These are phyloP conservation scores for Lathyrus tuberosus DNA, from an alignment of 306 rosid species.

Conservation along the genomic window DNA sequence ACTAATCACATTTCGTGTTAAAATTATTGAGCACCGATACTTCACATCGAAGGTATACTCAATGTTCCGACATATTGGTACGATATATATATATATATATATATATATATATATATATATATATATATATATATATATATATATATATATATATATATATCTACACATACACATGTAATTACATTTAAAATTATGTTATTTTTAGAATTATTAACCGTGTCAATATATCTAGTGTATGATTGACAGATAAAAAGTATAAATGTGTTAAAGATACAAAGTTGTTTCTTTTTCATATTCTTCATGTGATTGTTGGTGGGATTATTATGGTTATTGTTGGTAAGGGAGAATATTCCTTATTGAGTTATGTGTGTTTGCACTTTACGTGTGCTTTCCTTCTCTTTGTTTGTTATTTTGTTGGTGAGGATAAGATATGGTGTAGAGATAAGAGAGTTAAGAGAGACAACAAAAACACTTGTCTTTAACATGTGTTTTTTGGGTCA, in stretches of 20 bases:
- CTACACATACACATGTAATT: neutral
- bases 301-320: constrained; percentile 20
- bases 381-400: constrained; percentile 10
- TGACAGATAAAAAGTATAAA: neutral
- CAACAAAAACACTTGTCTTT: constrained; percentile 30
- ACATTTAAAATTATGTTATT: neutral
- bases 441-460: neutral
- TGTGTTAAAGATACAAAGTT: neutral
- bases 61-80: neutral
- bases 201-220: neutral
- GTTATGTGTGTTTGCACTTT: neutral
- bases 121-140: no score
- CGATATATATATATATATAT: no score
- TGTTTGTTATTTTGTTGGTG: neutral
- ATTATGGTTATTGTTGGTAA: neutral
- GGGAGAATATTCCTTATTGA: constrained; percentile 6
- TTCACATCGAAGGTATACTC: neutral
- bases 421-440: constrained; percentile 8
- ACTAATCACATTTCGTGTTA: constrained; percentile 67
- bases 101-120: no score
- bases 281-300: neutral
- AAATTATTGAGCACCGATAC: neutral
- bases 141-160: no score
- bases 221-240: neutral
- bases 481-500: constrained; percentile 12